Conservation (phyloP, 163 green algal species). For the Chlamydomonas reinhardtii region DNA sequence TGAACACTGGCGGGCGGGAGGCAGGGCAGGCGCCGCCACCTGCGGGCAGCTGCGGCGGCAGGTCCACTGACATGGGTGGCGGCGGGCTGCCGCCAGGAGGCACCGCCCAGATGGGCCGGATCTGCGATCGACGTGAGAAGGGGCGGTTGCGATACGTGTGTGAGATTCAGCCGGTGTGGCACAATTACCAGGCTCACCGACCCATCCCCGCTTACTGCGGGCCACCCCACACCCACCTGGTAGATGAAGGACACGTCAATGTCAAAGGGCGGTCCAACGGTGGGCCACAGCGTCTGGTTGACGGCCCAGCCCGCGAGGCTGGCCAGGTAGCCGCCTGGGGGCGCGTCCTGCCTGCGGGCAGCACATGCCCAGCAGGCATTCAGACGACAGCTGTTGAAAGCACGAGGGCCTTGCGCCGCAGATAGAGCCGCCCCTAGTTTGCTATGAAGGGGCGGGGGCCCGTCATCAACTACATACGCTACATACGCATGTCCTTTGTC, state of each 20-base stretch:
- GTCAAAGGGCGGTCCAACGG: background rate
- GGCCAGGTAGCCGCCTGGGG: background rate
- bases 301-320: background rate
- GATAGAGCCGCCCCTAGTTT: too few species aligned
- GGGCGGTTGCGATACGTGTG: too few species aligned
- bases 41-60: background rate
- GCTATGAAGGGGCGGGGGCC: too few species aligned
- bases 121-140: background rate
- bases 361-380: too few species aligned
- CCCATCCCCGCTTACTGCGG: too few species aligned
- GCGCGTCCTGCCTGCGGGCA: background rate
- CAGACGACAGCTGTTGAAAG: too few species aligned
- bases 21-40: background rate
- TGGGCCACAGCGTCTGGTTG: background rate
- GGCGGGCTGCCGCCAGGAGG: background rate
- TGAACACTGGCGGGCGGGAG: background rate
- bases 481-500: too few species aligned
- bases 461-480: too few species aligned
- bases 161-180: too few species aligned
- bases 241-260: background rate
- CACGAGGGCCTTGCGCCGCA: too few species aligned
- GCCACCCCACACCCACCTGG: background rate
- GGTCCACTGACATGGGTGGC: background rate
- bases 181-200: too few species aligned
- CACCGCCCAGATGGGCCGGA: background rate